Base-by-base conservation (phyloP, 176 grass and related monocot species). In the Panicum miliaceum region DNA sequence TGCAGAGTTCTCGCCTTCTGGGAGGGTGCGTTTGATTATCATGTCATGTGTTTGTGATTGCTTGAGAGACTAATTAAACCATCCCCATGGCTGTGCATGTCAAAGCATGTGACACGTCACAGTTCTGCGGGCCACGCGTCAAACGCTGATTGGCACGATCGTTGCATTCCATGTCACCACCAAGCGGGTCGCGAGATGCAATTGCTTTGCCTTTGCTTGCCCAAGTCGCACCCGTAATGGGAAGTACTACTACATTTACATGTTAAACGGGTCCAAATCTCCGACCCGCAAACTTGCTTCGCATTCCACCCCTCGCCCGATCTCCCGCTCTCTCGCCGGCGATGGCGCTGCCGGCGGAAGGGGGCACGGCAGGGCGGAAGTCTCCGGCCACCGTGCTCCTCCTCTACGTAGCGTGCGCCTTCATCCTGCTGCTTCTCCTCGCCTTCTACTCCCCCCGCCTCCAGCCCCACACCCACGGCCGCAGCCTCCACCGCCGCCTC, bases 401-500 rank as follows among this genome's bases (percentile, higher is more conserved):
- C 65, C 57, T 97, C 81, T 94, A 69, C 73, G 22, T 89, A 43
- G 68, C 68, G 9, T 72, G 87, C 68, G 86, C 67, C 2, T 42
- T 94, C 59, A 20, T 94, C 54, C 68, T 94, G 18, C 82, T 92
- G 3, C 34, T 94, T 2, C 76, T 97, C 34, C 87, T 94, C 68
- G 22, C 85, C 45, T 90, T 86, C 68, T 86, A 90, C 26, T 73
- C 88, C 27, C 83, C 85, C 3, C 15, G 46, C 46, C 16, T 80
- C 56, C 53, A 78, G 48, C 54, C 81, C 79, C 65, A 78, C 23
- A 59, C 78, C 75, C 60, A 78, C 16, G 82, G 70, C 25, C 81
- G 83, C 66, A 75, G 51, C 64, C 86, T 54, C 88, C 90, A 94
- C 84, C 92, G 95, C 86, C 92, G 90, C 70, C 90, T 92, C 76